Base-by-base conservation (phyloP, 1,139 yeast species). In the Suhomyces terraborum region DNA sequence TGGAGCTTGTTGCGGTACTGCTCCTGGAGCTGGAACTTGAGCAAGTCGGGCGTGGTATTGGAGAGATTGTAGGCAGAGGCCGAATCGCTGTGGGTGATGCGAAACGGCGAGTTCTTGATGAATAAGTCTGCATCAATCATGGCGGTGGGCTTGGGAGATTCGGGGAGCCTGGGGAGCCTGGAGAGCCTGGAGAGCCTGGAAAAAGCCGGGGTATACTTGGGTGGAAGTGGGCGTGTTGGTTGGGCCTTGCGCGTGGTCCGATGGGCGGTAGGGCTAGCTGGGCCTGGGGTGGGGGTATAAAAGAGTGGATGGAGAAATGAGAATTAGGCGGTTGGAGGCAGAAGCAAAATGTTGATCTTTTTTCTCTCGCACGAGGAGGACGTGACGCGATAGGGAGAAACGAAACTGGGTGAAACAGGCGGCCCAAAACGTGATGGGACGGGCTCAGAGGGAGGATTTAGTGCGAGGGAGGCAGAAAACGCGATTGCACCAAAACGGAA, bases 1-100 rank as follows among this genome's bases (percentile, higher is more conserved):
- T 49, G 50, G 36, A 65, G 35, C 35, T 62, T 62, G 35, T 48
- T 51, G 31, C 73, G 56, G 45, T 65, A 59, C 47, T 71, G 75
- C 46, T 73, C 75, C 50, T 69, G 75, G 29, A 73, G 59, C 52
- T 72, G 77, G 44, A 70, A 72, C 51, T 70, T 71, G 44, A 73
- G 62, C 22, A 72, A 57, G 3, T 73, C 77, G 0, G 73, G 67
- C 1, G 77, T 71, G 21, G 74, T 67, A 42, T 69, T 67, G 43
- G 57, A 45, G 33, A 67, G 53, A 41, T 63, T 64, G 49, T 61
- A 67, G 38, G 52, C 50, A 31, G 35, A 52, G 29, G 36, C 36
- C 27, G 59, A 49, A 41, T 63, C 66, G 33, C 56, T 57, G 48
- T 64, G 68, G 8, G 66, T 58, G 23, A 61, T 56, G 40, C 59